phyloP scores from a whole-genome alignment of 2,329 filamentous ascomycete genomes.

The Samsoniella hepiali region DNA sequence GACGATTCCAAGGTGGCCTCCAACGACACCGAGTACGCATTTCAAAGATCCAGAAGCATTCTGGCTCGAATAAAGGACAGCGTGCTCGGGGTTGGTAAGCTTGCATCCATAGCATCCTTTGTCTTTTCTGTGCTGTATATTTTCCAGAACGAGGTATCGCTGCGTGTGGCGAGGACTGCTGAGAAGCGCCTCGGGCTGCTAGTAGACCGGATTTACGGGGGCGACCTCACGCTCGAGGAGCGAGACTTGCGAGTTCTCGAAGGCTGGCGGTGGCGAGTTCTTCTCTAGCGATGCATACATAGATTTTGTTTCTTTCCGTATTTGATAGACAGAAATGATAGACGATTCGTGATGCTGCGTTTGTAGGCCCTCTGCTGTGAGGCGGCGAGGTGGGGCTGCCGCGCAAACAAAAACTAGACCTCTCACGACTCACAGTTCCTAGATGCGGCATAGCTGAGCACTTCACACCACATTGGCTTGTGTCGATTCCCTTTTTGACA shows the following conservation, averaged over 20 bases:
- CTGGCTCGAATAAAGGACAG: constrained; percentile 47
- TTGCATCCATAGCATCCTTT: constrained; percentile 51
- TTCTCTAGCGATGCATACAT: constrained; percentile 41
- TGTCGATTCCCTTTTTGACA: not conserved
- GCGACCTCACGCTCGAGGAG: constrained; percentile 44
- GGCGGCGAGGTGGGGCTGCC: not conserved
- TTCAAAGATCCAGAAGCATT: constrained; percentile 48
- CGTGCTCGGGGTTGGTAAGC: constrained; percentile 41
- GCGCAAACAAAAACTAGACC: not conserved
- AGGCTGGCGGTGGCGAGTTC: constrained; percentile 56
- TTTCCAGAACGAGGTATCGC: constrained; percentile 56
- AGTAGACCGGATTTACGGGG: constrained; percentile 44
- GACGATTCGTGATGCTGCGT: not conserved
- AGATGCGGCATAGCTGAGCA: not conserved
- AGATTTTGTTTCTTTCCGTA: not conserved
- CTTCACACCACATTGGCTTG: not conserved
- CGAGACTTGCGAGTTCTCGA: constrained; percentile 48
- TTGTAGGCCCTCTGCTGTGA: not conserved
- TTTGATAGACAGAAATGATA: constrained; percentile 1
- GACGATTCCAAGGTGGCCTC: constrained; percentile 36
- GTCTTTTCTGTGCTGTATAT: constrained; percentile 57
- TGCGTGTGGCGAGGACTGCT: constrained; percentile 52
- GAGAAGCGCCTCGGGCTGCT: constrained; percentile 49
- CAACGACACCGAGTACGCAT: constrained; percentile 58
- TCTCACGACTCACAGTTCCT: not conserved